phyloP scores from a whole-genome alignment of 495 filamentous ascomycete species.

The Xylaria scruposa region DNA sequence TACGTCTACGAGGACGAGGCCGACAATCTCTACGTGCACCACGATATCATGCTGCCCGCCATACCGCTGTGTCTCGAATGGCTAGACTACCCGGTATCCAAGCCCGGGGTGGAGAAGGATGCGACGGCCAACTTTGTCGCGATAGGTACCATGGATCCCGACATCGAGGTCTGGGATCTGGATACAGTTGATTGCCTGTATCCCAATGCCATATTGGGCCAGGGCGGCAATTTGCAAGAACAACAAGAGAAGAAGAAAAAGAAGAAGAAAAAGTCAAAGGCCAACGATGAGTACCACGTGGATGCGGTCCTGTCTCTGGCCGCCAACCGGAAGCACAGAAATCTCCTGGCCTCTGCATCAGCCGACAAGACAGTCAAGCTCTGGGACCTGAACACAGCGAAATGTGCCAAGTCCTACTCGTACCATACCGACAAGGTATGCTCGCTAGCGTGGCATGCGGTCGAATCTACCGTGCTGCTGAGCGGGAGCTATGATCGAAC shows the following conservation, averaged over 20 bases:
- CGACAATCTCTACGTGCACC: conserved; percentile 98
- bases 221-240: conserved; percentile 61
- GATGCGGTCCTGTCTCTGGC: conserved; percentile 91
- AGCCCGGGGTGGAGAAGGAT: conserved; percentile 62
- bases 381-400: conserved; percentile 91
- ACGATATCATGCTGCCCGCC: conserved; percentile 98
- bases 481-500: conserved; percentile 95
- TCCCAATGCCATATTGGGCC: conserved; percentile 95
- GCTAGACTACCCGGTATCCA: conserved; percentile 86
- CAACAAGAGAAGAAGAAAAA: conserved; percentile 71
- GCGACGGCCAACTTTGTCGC: conserved; percentile 85
- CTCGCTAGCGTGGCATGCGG: conserved; percentile 89
- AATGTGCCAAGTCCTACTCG: conserved; percentile 92
- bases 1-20: conserved; percentile 95
- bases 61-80: conserved; percentile 96
- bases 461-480: conserved; percentile 83
- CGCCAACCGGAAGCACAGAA: conserved; percentile 89
- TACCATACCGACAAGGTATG: conserved; percentile 96
- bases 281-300: conserved; percentile 91
- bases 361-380: conserved; percentile 97
- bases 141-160: conserved; percentile 94
- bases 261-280: conserved; percentile 78
- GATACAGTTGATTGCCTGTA: conserved; percentile 97
- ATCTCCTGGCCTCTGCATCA: conserved; percentile 93
- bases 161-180: conserved; percentile 98